Evolutionary conservation across 257 asterid species (phyloP).

Genomic region (Fraxinus pennsylvanica): DNA sequence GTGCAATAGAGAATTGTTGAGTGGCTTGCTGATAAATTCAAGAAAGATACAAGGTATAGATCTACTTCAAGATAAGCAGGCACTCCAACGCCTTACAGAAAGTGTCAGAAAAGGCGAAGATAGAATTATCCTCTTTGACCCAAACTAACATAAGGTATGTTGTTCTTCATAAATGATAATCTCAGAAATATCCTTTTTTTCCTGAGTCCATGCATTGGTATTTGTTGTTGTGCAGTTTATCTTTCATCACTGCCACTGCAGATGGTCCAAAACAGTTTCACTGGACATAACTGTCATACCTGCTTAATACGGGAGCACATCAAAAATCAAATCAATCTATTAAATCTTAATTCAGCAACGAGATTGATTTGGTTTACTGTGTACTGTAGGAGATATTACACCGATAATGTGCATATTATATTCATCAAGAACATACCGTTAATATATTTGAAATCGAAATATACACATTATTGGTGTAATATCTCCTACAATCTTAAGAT

Average conservation of each 20-base stretch:
- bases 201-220: background rate
- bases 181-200: background rate
- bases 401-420: no score
- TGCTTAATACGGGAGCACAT: no score
- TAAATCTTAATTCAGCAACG: no score
- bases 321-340: no score
- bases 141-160: conserved; percentile 70
- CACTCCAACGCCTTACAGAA: conserved; percentile 82
- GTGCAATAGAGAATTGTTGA: conserved; percentile 65
- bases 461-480: no score
- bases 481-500: no score
- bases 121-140: conserved; percentile 67
- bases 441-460: no score
- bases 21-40: conserved; percentile 76
- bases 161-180: background rate
- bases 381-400: no score
- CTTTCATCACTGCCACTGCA: conserved; percentile 81
- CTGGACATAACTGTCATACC: no score
- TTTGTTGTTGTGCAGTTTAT: conserved; percentile 52
- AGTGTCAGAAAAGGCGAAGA: conserved; percentile 86
- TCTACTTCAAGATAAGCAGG: conserved; percentile 83
- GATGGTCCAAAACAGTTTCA: conserved; percentile 61
- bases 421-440: no score
- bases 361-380: no score
- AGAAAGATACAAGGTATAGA: conserved; percentile 73